A percentile compares a stretch with the other conserved stretches of the same genome.
These are phyloP conservation scores for Yamadazyma taylorii DNA, from an alignment of 1,139 yeast genomes.

Conservation along the genomic window DNA sequence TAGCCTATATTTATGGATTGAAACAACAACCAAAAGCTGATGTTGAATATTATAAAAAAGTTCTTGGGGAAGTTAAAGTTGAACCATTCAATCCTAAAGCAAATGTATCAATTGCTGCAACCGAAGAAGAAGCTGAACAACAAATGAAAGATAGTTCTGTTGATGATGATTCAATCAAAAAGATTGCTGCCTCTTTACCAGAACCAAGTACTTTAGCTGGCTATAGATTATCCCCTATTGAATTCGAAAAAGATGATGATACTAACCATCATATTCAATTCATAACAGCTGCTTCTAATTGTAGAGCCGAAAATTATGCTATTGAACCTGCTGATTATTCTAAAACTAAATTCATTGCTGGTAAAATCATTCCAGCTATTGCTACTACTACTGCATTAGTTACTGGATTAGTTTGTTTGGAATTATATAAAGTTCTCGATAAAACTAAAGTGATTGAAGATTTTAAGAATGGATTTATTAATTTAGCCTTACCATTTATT, in stretches of 20 bases:
- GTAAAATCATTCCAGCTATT: slow-evolving; percentile 96
- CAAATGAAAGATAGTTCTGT: slow-evolving; percentile 54
- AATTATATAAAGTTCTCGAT: slow-evolving; percentile 87
- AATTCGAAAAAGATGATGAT: slow-evolving; percentile 97
- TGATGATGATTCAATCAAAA: slow-evolving; percentile 56
- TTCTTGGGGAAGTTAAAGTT: slow-evolving; percentile 47
- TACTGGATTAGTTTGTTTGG: slow-evolving; percentile 91
- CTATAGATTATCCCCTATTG: slow-evolving; percentile 80
- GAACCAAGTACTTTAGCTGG: slow-evolving; percentile 89
- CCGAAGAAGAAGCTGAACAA: slow-evolving; percentile 86
- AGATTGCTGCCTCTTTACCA: slow-evolving; percentile 77
- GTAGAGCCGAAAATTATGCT: slow-evolving; percentile 89
- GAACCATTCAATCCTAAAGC: slow-evolving; percentile 66
- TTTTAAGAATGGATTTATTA: slow-evolving; percentile 91
- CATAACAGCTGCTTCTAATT: slow-evolving; percentile 94
- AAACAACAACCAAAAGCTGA: slow-evolving; percentile 51
- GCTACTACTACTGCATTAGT: slow-evolving; percentile 98
- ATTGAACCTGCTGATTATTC: slow-evolving; percentile 77
- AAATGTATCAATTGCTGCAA: slow-evolving; percentile 80
- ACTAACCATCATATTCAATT: slow-evolving; percentile 94
- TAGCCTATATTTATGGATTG: slow-evolving; percentile 88
- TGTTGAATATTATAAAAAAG: slow-evolving; percentile 48
- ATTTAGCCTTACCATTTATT: slow-evolving; percentile 92
- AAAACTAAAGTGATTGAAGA: slow-evolving; percentile 72
- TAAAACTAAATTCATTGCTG: slow-evolving; percentile 83